Percentiles rank a stretch among this genome's conserved stretches.
Evolutionary conservation across 768 basidiomycete species (phyloP).

Genomic region (Lentinula aciculospora): DNA sequence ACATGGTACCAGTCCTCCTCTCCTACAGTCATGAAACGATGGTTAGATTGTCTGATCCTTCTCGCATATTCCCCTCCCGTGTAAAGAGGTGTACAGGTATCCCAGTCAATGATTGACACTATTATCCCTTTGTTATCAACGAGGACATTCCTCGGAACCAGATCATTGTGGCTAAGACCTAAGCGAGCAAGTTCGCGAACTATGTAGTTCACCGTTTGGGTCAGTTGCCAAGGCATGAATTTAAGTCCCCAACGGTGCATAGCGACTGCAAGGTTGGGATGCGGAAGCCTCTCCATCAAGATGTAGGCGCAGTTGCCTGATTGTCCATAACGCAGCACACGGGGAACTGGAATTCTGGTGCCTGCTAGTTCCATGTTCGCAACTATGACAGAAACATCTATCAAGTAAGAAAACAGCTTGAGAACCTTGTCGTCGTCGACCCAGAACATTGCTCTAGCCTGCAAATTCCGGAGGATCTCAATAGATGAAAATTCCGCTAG

Average conservation of each 20-base stretch:
- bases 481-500: background rate
- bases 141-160: background rate
- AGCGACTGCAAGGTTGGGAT: background rate
- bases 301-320: constrained; percentile 8
- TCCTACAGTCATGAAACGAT: background rate
- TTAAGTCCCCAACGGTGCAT: background rate
- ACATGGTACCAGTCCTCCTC: background rate
- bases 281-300: constrained; percentile 9
- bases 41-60: background rate
- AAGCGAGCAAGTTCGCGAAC: background rate
- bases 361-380: constrained; percentile 2
- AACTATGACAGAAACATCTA: constrained; percentile 3
- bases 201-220: background rate
- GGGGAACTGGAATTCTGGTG: background rate
- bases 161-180: background rate
- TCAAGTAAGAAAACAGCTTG: constrained; percentile 2
- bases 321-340: background rate
- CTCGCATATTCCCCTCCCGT: background rate
- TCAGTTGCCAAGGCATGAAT: background rate
- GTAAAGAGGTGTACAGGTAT: background rate
- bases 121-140: background rate
- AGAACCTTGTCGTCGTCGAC: background rate
- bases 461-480: background rate
- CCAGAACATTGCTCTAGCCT: background rate
- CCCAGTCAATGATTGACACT: background rate